Base-by-base conservation (phyloP, 345 rosid genomes). In the Hibiscus tridactylites region DNA sequence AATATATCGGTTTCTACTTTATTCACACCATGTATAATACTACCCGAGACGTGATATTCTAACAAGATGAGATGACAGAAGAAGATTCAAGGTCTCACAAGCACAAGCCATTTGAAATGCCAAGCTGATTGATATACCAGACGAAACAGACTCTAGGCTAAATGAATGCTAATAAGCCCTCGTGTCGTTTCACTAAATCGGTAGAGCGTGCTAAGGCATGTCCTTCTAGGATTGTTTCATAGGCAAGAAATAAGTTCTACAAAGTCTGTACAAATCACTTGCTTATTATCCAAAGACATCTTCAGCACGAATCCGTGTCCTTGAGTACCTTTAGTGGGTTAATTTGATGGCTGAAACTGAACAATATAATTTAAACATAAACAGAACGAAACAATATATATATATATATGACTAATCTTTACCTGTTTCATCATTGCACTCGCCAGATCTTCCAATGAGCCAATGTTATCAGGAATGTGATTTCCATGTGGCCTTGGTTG, bases 401-500 rank as follows among this genome's bases (percentile, higher is more conserved):
- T 0, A 73, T 53, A 76, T 59, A 63, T 53, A 5, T 31, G 35
- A 58, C 37, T 52, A 66, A 64, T 26, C 75, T 33, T 71, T 79
- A 85, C 97, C 88, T 77, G 84, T 58, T 87, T 89, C 85, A 87
- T 77, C 81, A 88, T 80, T 29, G 85, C 83, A 74, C 80, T 78
- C 24, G 81, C 90, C 64, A 89, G 37, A 81, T 87, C 94, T 75
- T 87, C 91, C 85, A 91, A 84, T 57, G 86, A 87, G 54, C 90
- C 94, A 75, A 81, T 81, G 73, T 81, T 83, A 65, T 72, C 77
- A 65, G 71, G 77, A 74, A 81, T 31, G 75, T 74, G 85, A 65
- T 87, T 74, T 21, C 83, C 80, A 59, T 83, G 92, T 13, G 70
- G 73, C 79, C 84, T 84, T 59, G 80, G 90, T 60, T 86, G 90